Conservation (phyloP, 768 basidiomycete species). For the Epithele typhae region DNA sequence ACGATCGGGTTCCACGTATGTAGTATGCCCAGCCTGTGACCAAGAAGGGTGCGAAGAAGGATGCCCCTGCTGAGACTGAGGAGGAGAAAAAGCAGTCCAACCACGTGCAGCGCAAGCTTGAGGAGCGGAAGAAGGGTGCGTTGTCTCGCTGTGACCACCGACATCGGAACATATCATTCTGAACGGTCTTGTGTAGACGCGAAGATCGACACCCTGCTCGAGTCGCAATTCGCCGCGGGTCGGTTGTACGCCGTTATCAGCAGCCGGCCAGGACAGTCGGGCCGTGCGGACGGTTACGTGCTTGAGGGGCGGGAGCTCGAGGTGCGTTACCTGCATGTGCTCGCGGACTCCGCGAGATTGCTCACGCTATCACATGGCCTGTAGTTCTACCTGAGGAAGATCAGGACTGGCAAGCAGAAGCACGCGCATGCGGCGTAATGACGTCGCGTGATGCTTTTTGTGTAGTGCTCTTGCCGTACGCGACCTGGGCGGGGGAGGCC, state of each 20-base stretch:
- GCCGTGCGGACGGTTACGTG: slow-evolving; percentile 95
- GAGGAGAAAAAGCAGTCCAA: slow-evolving; percentile 78
- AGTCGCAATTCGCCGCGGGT: slow-evolving; percentile 88
- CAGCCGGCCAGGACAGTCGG: slow-evolving; percentile 95
- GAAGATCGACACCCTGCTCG: slow-evolving; percentile 88
- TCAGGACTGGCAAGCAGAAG: slow-evolving; percentile 93
- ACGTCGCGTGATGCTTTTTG: slow-evolving; percentile 3
- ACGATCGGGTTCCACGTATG: slow-evolving; percentile 1
- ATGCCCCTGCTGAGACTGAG: slow-evolving; percentile 46
- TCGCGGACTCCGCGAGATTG: neutral
- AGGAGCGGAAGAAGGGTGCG: slow-evolving; percentile 88
- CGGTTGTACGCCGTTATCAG: slow-evolving; percentile 92
- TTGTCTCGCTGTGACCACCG: neutral
- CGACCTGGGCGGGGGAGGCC: neutral
- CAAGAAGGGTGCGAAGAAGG: slow-evolving; percentile 75
- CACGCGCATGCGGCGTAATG: slow-evolving; percentile 58
- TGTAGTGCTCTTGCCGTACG: neutral
- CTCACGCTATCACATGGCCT: slow-evolving; percentile 19
- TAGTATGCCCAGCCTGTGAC: slow-evolving; percentile 95
- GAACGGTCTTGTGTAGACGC: slow-evolving; percentile 47
- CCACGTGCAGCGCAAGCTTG: slow-evolving; percentile 83
- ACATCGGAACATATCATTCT: slow-evolving; percentile 1
- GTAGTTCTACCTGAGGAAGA: slow-evolving; percentile 92
- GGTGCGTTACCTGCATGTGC: slow-evolving; percentile 40
- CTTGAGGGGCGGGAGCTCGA: slow-evolving; percentile 99